Evolutionary conservation across 148 eudicot genomes (phyloP).

Genomic region (Pouteria glomerata): DNA sequence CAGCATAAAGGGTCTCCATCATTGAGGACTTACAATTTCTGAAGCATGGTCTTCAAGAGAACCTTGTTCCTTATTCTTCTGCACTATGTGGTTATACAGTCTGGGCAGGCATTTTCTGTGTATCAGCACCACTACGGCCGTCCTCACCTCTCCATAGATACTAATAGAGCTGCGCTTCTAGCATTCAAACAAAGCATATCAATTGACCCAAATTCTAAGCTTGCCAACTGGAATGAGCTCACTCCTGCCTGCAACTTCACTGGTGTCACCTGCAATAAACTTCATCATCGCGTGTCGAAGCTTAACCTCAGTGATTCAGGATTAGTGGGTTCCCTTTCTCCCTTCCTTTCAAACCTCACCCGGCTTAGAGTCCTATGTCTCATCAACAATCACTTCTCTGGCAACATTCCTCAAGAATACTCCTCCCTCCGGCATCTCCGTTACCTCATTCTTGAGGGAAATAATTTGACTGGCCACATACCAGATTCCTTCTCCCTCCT

Average conservation of each 20-base stretch:
- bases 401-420: constrained; percentile 17
- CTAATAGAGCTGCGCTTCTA: constrained; percentile 32
- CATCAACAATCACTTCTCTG: constrained; percentile 17
- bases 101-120: constrained; percentile 5
- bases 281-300: constrained; percentile 15
- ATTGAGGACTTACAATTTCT: not conserved
- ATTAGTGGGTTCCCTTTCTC: constrained; percentile 27
- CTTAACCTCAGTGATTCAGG: constrained; percentile 16
- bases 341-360: constrained; percentile 31
- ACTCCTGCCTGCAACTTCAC: constrained; percentile 31
- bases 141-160: constrained; percentile 19
- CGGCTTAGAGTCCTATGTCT: constrained; percentile 19
- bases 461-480: constrained; percentile 24
- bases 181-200: constrained; percentile 22
- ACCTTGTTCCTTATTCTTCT: constrained; percentile 9
- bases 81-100: constrained; percentile 1
- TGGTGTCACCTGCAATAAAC: constrained; percentile 20
- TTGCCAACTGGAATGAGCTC: constrained; percentile 31
- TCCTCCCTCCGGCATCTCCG: constrained; percentile 22
- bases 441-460: constrained; percentile 19
- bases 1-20: not conserved
- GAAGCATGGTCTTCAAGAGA: constrained; percentile 16
- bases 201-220: constrained; percentile 19
- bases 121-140: constrained; percentile 1
- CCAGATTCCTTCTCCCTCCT: constrained; percentile 23